Percentiles rank a stretch among this genome's conserved stretches.
phyloP scores from a whole-genome alignment of 129 eudicot genomes.

The Pulicaria dysenterica region DNA sequence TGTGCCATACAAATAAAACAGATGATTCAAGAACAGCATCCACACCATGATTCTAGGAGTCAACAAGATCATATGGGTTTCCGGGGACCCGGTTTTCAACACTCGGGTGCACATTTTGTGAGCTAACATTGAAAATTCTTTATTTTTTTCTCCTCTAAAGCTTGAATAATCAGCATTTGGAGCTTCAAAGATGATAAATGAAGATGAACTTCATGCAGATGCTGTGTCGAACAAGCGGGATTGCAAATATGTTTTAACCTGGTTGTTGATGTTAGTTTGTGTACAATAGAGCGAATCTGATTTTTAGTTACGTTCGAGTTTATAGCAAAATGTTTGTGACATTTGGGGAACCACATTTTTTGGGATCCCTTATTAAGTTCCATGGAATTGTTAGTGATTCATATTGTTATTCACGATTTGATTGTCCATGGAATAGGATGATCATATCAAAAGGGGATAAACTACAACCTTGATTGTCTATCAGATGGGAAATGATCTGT shows the following conservation, averaged over 20 bases:
- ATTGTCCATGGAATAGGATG: background rate
- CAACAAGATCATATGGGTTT: slow-evolving; percentile 22
- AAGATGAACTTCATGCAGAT: slow-evolving; percentile 39
- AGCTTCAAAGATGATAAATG: slow-evolving; percentile 28
- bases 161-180: slow-evolving; percentile 31
- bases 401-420: background rate
- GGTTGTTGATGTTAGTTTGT: slow-evolving; percentile 30
- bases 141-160: slow-evolving; percentile 59
- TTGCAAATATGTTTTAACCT: slow-evolving; percentile 40
- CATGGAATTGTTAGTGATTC: slow-evolving; percentile 13
- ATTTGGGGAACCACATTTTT: slow-evolving; percentile 27
- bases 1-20: slow-evolving; percentile 82
- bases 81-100: slow-evolving; percentile 13
- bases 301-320: slow-evolving; percentile 9
- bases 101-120: slow-evolving; percentile 36
- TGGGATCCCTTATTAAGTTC: slow-evolving; percentile 22
- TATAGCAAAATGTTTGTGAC: slow-evolving; percentile 24
- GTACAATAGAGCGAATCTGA: slow-evolving; percentile 39
- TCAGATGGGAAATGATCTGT: too few relatives aligned
- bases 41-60: slow-evolving; percentile 37
- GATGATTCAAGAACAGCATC: slow-evolving; percentile 68
- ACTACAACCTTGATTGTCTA: too few relatives aligned
- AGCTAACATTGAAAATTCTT: slow-evolving; percentile 77
- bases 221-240: slow-evolving; percentile 52
- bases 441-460: too few relatives aligned